These are phyloP conservation scores for Kuraishia molischiana DNA, from an alignment of 805 yeast species.

Conservation along the genomic window DNA sequence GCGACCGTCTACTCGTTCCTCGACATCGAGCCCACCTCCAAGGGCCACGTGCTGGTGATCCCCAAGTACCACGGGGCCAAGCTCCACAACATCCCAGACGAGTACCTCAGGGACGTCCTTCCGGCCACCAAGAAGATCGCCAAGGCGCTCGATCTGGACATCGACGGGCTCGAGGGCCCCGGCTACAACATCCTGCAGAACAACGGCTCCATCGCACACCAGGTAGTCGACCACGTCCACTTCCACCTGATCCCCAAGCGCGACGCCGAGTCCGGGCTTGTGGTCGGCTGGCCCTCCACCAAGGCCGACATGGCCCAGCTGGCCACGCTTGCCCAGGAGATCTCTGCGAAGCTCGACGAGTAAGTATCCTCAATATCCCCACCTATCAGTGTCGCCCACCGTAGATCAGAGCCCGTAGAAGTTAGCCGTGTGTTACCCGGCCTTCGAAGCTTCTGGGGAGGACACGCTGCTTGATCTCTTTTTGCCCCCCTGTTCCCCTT, in stretches of 20 bases:
- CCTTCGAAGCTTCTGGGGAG: no score
- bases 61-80: conserved; percentile 94
- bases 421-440: no score
- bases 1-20: conserved; percentile 71
- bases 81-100: conserved; percentile 89
- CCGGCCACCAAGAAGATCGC: conserved; percentile 87
- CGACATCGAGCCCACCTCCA: conserved; percentile 88
- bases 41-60: conserved; percentile 82
- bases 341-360: conserved; percentile 28
- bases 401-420: no score
- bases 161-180: conserved; percentile 51
- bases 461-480: not conserved
- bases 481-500: not conserved
- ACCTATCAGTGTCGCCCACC: no score
- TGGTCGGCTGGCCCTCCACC: conserved; percentile 92
- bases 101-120: conserved; percentile 71
- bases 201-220: conserved; percentile 94
- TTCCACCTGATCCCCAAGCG: conserved; percentile 93
- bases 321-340: conserved; percentile 53
- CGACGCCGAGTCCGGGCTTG: conserved; percentile 62
- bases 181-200: conserved; percentile 90
- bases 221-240: conserved; percentile 92
- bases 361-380: no score
- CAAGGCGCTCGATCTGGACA: conserved; percentile 54
- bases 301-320: conserved; percentile 67